Conservation (phyloP, 257 asterid species). For the Eucommia ulmoides region DNA sequence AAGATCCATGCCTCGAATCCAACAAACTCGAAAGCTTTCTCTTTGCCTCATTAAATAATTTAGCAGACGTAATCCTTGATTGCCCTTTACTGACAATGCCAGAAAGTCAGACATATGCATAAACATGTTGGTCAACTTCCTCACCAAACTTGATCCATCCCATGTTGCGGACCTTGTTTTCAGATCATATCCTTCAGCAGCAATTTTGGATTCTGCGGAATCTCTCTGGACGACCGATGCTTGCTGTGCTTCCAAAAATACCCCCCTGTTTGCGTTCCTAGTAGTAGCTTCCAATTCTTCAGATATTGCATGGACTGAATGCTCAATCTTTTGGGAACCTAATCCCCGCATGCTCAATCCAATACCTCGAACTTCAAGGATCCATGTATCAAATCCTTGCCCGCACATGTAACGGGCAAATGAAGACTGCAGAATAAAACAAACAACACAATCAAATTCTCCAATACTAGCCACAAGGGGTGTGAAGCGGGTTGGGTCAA, state of each 20-base stretch:
- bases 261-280: slow-evolving; percentile 32
- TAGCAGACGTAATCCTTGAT: not conserved
- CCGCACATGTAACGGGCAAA: slow-evolving; percentile 97
- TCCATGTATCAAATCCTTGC: slow-evolving; percentile 99
- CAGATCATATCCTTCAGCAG: slow-evolving; percentile 28
- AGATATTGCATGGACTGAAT: slow-evolving; percentile 43
- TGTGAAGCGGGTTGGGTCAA: no score
- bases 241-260: slow-evolving; percentile 28
- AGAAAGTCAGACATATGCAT: not conserved
- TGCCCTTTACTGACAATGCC: slow-evolving; percentile 4
- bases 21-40: not conserved
- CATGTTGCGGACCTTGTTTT: slow-evolving; percentile 30
- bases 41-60: not conserved
- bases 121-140: slow-evolving; percentile 1
- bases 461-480: no score
- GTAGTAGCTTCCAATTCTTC: slow-evolving; percentile 52
- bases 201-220: slow-evolving; percentile 29
- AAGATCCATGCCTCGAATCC: slow-evolving; percentile 4
- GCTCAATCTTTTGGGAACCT: slow-evolving; percentile 47
- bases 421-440: slow-evolving; percentile 55
- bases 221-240: slow-evolving; percentile 17
- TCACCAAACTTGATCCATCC: slow-evolving; percentile 32
- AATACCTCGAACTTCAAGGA: slow-evolving; percentile 95
- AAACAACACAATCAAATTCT: slow-evolving; percentile 9
- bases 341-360: slow-evolving; percentile 65